Percentiles rank a stretch among this genome's conserved stretches.
Conservation (phyloP, 2,329 filamentous ascomycete species). For the Thelonectria olida region DNA sequence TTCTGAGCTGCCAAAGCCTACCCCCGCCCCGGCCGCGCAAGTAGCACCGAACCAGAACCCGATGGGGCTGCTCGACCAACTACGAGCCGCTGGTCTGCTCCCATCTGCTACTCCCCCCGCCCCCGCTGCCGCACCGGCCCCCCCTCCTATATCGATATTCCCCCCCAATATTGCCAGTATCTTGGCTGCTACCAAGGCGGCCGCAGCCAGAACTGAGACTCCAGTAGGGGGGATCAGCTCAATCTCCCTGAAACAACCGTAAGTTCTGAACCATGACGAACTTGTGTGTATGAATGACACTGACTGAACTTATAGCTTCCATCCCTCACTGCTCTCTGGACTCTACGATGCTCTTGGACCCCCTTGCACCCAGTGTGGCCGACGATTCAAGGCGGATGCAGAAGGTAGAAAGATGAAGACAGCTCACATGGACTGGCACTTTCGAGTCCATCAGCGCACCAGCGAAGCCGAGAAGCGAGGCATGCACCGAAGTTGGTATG, state of each 20-base stretch:
- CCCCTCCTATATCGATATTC: conserved; percentile 42
- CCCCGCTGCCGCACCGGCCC: conserved; percentile 43
- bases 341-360: conserved; percentile 86
- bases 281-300: not conserved
- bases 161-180: conserved; percentile 49
- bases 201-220: conserved; percentile 42
- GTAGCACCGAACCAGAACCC: conserved; percentile 55
- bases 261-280: conserved; percentile 45
- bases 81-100: conserved; percentile 75
- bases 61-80: conserved; percentile 70
- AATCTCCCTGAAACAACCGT: conserved; percentile 76
- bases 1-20: conserved; percentile 46
- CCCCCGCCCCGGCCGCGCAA: conserved; percentile 42
- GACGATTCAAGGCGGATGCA: conserved; percentile 81
- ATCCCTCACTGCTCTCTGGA: conserved; percentile 75
- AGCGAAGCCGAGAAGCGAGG: conserved; percentile 86
- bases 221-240: conserved; percentile 68
- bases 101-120: conserved; percentile 46
- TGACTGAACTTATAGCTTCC: conserved; percentile 62
- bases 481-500: conserved; percentile 93
- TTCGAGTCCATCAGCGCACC: conserved; percentile 89
- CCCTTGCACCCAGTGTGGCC: conserved; percentile 90
- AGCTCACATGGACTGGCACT: conserved; percentile 97
- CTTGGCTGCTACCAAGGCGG: conserved; percentile 45
- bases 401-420: conserved; percentile 87